Conservation (phyloP, 2,329 filamentous ascomycete genomes). For the Aureobasidium lini region DNA sequence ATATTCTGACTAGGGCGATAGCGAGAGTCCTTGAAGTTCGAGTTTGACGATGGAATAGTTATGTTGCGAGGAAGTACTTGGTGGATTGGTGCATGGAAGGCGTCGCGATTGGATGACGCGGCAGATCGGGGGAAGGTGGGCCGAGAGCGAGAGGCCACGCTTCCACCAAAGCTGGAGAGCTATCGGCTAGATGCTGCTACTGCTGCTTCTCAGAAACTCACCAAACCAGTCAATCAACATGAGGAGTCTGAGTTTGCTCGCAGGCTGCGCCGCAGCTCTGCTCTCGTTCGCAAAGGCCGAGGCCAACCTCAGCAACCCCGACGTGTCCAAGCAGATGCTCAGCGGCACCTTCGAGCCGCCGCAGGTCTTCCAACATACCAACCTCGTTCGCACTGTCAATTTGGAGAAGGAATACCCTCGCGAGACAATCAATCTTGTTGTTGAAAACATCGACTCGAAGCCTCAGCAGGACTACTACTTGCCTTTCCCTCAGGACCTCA, state of each 20-base stretch:
- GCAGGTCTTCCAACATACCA: slow-evolving; percentile 87
- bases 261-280: slow-evolving; percentile 46
- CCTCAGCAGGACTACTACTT: slow-evolving; percentile 87
- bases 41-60: neutral
- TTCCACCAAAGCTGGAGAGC: slow-evolving; percentile 12
- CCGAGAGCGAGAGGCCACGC: slow-evolving; percentile 16
- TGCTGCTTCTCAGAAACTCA: neutral
- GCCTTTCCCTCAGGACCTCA: slow-evolving; percentile 69
- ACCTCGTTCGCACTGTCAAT: slow-evolving; percentile 83
- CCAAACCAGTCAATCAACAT: slow-evolving; percentile 23
- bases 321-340: slow-evolving; percentile 44
- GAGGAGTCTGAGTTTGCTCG: slow-evolving; percentile 31
- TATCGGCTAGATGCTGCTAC: neutral
- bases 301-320: slow-evolving; percentile 53
- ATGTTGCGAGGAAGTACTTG: neutral
- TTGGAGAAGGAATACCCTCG: slow-evolving; percentile 87
- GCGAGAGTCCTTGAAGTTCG: too few species aligned
- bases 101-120: slow-evolving; percentile 11
- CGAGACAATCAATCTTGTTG: slow-evolving; percentile 86
- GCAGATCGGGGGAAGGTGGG: slow-evolving; percentile 14
- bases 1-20: neutral
- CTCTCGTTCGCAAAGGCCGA: slow-evolving; percentile 50
- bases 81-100: neutral
- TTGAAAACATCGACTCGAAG: slow-evolving; percentile 75
- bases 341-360: slow-evolving; percentile 65